A percentile compares a stretch with the other conserved stretches of the same genome.
Conservation (phyloP, 208 protist species). For the Kentomonas sorsogonicus region DNA sequence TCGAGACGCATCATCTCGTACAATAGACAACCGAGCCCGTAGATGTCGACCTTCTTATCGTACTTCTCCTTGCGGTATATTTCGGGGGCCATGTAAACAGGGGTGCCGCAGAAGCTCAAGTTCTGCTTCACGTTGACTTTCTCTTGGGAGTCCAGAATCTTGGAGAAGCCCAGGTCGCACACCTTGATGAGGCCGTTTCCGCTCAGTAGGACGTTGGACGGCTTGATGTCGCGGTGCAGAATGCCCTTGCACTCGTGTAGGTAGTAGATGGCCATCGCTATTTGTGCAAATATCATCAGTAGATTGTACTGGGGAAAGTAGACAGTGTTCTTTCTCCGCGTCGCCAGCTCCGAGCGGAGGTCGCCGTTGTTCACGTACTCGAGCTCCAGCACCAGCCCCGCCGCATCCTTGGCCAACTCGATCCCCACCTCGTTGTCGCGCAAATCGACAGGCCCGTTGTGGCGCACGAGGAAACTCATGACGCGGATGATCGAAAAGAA, state of each 20-base stretch:
- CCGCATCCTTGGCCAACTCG: slow-evolving; percentile 19
- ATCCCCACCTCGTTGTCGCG: slow-evolving; percentile 14
- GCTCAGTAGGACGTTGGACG: slow-evolving; percentile 56
- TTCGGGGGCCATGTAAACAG: slow-evolving; percentile 87
- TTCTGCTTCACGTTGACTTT: slow-evolving; percentile 22
- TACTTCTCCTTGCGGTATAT: slow-evolving; percentile 76
- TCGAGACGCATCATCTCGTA: slow-evolving; percentile 62
- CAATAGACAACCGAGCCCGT: slow-evolving; percentile 59
- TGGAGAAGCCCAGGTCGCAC: slow-evolving; percentile 61
- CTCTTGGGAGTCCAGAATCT: slow-evolving; percentile 19
- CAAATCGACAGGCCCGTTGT: too few species aligned
- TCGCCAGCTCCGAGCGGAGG: slow-evolving; percentile 38
- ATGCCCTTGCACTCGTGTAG: slow-evolving; percentile 46
- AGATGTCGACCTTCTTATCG: slow-evolving; percentile 84
- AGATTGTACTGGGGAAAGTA: slow-evolving; percentile 40
- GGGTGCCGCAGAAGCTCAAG: slow-evolving; percentile 52
- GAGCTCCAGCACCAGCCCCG: slow-evolving; percentile 39
- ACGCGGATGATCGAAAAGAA: slow-evolving; percentile 60
- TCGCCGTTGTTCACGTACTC: slow-evolving; percentile 64
- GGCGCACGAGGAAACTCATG: too few species aligned
- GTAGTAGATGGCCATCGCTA: slow-evolving; percentile 52
- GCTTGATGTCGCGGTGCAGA: slow-evolving; percentile 74
- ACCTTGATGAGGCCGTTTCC: slow-evolving; percentile 61
- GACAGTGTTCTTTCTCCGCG: slow-evolving; percentile 11
- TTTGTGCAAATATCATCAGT: slow-evolving; percentile 35